phyloP scores from a whole-genome alignment of 2,329 filamentous ascomycete genomes.

The Rhynchosporium graminicola region DNA sequence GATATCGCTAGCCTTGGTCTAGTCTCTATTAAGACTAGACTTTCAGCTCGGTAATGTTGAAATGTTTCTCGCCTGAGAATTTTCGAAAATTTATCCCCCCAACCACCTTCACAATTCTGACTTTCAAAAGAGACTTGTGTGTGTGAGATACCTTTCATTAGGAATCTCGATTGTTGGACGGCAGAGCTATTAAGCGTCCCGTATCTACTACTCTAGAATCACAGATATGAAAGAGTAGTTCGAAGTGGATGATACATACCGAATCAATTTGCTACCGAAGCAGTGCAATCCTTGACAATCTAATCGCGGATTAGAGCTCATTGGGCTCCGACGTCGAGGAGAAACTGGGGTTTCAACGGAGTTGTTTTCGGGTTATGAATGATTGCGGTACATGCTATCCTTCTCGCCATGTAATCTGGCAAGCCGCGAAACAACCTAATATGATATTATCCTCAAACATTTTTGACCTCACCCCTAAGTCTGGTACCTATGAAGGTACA shows the following conservation, averaged over 20 bases:
- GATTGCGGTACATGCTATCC: no score
- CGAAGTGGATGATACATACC: constrained; percentile 74
- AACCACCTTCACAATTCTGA: constrained; percentile 43
- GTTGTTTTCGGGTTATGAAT: no score
- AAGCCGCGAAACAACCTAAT: no score
- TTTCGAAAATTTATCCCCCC: constrained; percentile 44
- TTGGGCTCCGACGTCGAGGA: not conserved
- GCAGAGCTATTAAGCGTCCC: constrained; percentile 68
- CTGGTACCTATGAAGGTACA: no score
- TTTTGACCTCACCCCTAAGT: no score
- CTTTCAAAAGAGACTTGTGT: constrained; percentile 40
- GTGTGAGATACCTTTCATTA: constrained; percentile 55
- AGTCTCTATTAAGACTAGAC: constrained; percentile 9
- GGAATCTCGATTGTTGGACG: constrained; percentile 56
- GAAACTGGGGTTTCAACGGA: no score
- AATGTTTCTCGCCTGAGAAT: constrained; percentile 22
- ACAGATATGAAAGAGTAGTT: constrained; percentile 75
- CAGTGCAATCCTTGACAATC: not conserved
- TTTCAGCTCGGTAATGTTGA: not conserved
- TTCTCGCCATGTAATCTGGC: no score
- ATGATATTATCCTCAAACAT: no score
- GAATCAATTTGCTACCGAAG: not conserved
- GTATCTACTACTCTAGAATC: constrained; percentile 88
- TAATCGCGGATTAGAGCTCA: not conserved
- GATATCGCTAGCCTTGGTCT: constrained; percentile 24